Evolutionary conservation across 345 rosid species (phyloP), one percentile per base, ranked within the genome.

Genomic region (Anastatica hierochuntica): DNA sequence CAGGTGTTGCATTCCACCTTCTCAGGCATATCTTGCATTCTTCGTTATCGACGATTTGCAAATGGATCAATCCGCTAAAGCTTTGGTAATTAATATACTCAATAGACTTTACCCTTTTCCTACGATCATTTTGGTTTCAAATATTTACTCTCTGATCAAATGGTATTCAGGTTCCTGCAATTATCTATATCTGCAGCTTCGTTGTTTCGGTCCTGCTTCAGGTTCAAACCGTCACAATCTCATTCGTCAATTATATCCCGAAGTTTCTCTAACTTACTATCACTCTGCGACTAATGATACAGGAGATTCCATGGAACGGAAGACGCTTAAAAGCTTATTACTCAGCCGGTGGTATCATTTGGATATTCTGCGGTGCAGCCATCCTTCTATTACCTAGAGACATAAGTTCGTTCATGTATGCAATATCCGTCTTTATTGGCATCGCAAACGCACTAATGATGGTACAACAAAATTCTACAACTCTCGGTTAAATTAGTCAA

Each of bases 281-380:
- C 6, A 23, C n/a, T n/a, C n/a, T 23, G 45, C 11, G 12, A 20
- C 24, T 60, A 23, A 61, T 10, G 33, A 35, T 69, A 64, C 52
- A 90, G 96, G 98, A 82, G 82, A 73, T 87, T 60, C 71, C 79
- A 5, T 90, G 98, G 98, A 84, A 77, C 18, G 86, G 89, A 39
- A 73, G 52, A 41, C 87, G 79, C 26, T 66, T 90, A 66, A 90
- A 84, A 72, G 88, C 88, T 8, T 90, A 81, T 71, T 87, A 80
- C 72, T 71, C 87, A 58, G 83, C 77, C 37, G 98, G 98, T 55
- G 89, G 96, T 42, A 77, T 84, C 45, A 73, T 87, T 60, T 90
- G 98, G 98, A 66, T 82, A 17, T 75, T 79, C 37, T 84, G 95
- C 38, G 96, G 98, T 11, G 76, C 79, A 43, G 77, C 71, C 1